Evolutionary conservation across 1,139 yeast species (phyloP).

Genomic region (Williopsis jadinii): DNA sequence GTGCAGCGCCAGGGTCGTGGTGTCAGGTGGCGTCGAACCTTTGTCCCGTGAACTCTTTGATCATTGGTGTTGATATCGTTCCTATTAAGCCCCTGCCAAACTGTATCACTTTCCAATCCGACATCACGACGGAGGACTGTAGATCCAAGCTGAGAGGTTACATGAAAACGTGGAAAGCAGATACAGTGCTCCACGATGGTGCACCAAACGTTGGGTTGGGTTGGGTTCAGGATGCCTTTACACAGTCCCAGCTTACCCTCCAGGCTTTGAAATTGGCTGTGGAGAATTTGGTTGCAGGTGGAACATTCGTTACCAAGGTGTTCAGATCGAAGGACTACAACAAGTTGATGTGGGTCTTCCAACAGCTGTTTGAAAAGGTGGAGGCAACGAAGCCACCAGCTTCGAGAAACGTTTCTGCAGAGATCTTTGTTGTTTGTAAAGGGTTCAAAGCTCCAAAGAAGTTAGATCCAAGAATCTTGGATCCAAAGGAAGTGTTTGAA

Average conservation of each 20-base stretch:
- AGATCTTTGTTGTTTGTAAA: conserved; percentile 93
- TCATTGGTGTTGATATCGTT: conserved; percentile 96
- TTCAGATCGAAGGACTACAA: conserved; percentile 97
- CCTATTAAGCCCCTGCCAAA: conserved; percentile 94
- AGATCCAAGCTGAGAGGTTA: conserved; percentile 89
- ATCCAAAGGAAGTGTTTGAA: conserved; percentile 90
- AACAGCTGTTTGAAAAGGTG: conserved; percentile 89
- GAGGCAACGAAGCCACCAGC: conserved; percentile 99
- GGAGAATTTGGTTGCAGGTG: conserved; percentile 88
- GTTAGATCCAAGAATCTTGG: conserved; percentile 85
- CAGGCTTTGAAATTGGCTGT: conserved; percentile 92
- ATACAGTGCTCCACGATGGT: conserved; percentile 97
- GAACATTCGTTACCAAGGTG: conserved; percentile 94
- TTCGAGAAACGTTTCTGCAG: conserved; percentile 97
- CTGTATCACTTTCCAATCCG: conserved; percentile 90
- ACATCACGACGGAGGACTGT: conserved; percentile 97
- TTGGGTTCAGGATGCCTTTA: conserved; percentile 98
- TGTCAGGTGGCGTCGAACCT: conserved; percentile 96
- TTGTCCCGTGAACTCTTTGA: conserved; percentile 87
- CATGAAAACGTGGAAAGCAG: conserved; percentile 98
- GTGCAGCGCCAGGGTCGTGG: conserved; percentile 99
- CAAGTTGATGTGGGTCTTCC: conserved; percentile 94
- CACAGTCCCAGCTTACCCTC: conserved; percentile 91
- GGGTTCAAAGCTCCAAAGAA: conserved; percentile 96
- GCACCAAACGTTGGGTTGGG: conserved; percentile 99